Conservation (phyloP, 768 basidiomycete species). For the Suillus decipiens region DNA sequence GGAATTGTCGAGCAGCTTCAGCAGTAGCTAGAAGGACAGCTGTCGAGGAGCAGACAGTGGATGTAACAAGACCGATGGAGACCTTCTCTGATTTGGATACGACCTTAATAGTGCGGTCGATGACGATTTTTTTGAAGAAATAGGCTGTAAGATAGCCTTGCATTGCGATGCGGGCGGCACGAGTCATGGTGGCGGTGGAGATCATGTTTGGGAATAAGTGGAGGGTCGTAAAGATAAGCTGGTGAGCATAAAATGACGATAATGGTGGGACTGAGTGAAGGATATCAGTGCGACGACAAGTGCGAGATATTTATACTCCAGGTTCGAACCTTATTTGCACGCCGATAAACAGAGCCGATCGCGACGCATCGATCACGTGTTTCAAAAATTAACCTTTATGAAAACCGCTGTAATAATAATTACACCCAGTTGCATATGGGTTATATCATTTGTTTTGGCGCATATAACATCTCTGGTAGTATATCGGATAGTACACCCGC, state of each 20-base stretch:
- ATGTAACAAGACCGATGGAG: background rate
- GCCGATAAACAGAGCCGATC: background rate
- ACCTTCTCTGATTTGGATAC: background rate
- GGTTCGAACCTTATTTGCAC: background rate
- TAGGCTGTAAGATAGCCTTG: slow-evolving; percentile 2
- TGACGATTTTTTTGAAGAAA: background rate
- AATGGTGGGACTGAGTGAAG: background rate
- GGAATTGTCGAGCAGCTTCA: background rate
- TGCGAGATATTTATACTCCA: background rate
- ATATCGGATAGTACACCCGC: slow-evolving; percentile 45
- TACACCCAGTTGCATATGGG: too few species aligned
- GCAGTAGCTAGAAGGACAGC: background rate
- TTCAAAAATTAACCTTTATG: background rate
- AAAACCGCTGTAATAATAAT: too few species aligned
- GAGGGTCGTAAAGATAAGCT: background rate
- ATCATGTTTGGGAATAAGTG: background rate
- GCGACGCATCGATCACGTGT: background rate
- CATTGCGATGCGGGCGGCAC: background rate
- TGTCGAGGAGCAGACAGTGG: background rate
- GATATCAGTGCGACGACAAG: background rate
- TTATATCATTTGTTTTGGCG: background rate
- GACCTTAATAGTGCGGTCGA: background rate
- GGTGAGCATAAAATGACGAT: background rate
- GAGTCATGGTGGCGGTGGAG: background rate
- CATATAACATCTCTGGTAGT: slow-evolving; percentile 22